Base-by-base conservation (phyloP, 2,329 filamentous ascomycete genomes). In the Venturia pyrina region DNA sequence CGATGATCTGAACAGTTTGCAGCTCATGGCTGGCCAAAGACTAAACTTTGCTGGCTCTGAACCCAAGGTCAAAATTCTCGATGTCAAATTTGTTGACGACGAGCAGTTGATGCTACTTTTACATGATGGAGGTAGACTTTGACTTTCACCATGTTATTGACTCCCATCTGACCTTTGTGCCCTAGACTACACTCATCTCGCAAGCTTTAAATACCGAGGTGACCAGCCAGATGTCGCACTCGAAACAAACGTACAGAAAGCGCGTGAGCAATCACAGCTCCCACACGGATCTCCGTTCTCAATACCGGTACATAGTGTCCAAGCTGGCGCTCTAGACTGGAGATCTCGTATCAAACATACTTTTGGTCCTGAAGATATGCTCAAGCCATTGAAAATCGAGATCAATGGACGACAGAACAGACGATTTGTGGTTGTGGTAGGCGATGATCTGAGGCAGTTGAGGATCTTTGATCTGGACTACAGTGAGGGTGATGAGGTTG, bases 41-140 rank as follows among this genome's bases (percentile, higher is more conserved):
- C 63, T 50, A 89, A 84, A 69, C 78, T 79, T 65, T 73, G 65
- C 34, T 72, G 8, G 41, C 1, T 37, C 32, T 8, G 8, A 59
- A 59, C 28, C 32, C 28, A 76, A 74, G 0, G 71, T 76, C 6
- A 76, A 74, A n/a, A 75, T 87, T 19, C 74, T 85, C 24, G 87
- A 91, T 72, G 74, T 89, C 17, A 87, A 88, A 71, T 91, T 92
- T 71, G 80, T 90, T 56, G 81, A 88, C 70, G 84, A 89, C 65
- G 75, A 80, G 15, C 80, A 78, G 0, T 73, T 92, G 1, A 79
- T 91, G 64, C 69, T 90, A 1, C 80, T 92, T 1, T 83, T 82
- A 75, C 71, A 73, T 56, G 71, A 73, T 43, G 65, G 69, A 28
- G 71, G 76, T 76, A 72, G 70, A 70, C 37, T 4, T 37, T 21